A percentile compares a stretch with the other conserved stretches of the same genome.
Conservation (phyloP, 371 early-diverging fungal species). For the Chytridium lagenaria region DNA sequence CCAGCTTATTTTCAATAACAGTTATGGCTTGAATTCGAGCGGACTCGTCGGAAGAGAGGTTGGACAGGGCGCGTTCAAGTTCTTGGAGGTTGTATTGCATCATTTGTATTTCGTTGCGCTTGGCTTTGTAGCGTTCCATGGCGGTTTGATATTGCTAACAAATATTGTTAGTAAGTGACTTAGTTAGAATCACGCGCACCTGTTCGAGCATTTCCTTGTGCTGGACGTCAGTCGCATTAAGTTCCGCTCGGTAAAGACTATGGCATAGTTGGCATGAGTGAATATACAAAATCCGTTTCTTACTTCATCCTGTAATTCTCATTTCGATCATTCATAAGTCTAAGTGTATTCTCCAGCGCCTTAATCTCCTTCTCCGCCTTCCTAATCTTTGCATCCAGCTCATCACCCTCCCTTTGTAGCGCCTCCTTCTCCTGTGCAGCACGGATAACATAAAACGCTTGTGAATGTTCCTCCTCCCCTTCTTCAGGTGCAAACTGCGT, state of each 20-base stretch:
- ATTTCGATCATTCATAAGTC: slow-evolving; percentile 60
- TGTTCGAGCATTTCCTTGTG: slow-evolving; percentile 60
- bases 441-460: slow-evolving; percentile 64
- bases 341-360: slow-evolving; percentile 64
- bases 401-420: slow-evolving; percentile 63
- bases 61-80: slow-evolving; percentile 40
- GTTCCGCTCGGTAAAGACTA: slow-evolving; percentile 57
- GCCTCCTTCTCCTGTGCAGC: slow-evolving; percentile 63
- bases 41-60: slow-evolving; percentile 46
- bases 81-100: slow-evolving; percentile 48
- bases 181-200: slow-evolving; percentile 31
- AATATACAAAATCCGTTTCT: background rate
- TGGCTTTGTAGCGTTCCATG: slow-evolving; percentile 54
- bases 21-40: slow-evolving; percentile 40
- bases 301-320: slow-evolving; percentile 60
- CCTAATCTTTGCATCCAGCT: slow-evolving; percentile 59
- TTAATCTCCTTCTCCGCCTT: slow-evolving; percentile 63
- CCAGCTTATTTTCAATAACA: slow-evolving; percentile 44
- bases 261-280: background rate
- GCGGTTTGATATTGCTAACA: slow-evolving; percentile 52
- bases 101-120: slow-evolving; percentile 50
- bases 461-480: slow-evolving; percentile 58
- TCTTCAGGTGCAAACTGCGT: slow-evolving; percentile 60
- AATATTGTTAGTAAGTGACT: background rate
- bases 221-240: slow-evolving; percentile 59